Evolutionary conservation across 2,329 filamentous ascomycete species (phyloP).

Genomic region (Fusarium sp.): DNA sequence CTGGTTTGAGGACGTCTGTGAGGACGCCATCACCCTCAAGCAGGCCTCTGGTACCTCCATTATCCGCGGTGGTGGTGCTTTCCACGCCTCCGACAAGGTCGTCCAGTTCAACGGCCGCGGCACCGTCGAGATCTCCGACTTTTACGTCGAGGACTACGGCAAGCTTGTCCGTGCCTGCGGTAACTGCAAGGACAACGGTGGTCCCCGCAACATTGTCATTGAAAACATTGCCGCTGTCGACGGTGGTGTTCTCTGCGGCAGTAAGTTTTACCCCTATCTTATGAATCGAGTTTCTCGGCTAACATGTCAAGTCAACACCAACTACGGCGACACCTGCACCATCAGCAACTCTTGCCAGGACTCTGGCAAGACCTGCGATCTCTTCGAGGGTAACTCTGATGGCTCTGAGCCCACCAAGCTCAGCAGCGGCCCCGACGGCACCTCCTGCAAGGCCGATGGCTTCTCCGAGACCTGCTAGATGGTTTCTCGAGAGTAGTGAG

Average conservation of each 20-base stretch:
- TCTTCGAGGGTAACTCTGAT: slow-evolving; percentile 31
- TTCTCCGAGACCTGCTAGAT: slow-evolving; percentile 31
- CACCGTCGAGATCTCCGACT: slow-evolving; percentile 46
- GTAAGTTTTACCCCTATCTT: slow-evolving; percentile 20
- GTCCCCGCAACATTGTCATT: slow-evolving; percentile 32
- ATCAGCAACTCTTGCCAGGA: slow-evolving; percentile 38
- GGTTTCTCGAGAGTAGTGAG: not conserved
- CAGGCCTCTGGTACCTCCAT: slow-evolving; percentile 51
- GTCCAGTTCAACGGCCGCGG: slow-evolving; percentile 55
- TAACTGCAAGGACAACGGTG: slow-evolving; percentile 36
- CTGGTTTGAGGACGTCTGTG: slow-evolving; percentile 52
- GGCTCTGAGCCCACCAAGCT: slow-evolving; percentile 35
- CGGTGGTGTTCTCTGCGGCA: slow-evolving; percentile 36
- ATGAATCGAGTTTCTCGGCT: no score
- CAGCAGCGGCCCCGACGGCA: slow-evolving; percentile 31
- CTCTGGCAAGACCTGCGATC: slow-evolving; percentile 33
- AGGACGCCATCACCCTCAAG: slow-evolving; percentile 50
- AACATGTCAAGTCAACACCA: slow-evolving; percentile 30
- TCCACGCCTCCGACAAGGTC: slow-evolving; percentile 52
- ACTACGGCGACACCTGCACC: slow-evolving; percentile 40
- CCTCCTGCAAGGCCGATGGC: slow-evolving; percentile 25
- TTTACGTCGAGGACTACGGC: slow-evolving; percentile 50
- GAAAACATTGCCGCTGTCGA: slow-evolving; percentile 34
- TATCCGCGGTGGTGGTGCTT: slow-evolving; percentile 55
- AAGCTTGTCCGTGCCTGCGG: slow-evolving; percentile 61